These are phyloP conservation scores for Marasmius tenuissimus DNA, from an alignment of 1,284 basidiomycete genomes.

Conservation along the genomic window DNA sequence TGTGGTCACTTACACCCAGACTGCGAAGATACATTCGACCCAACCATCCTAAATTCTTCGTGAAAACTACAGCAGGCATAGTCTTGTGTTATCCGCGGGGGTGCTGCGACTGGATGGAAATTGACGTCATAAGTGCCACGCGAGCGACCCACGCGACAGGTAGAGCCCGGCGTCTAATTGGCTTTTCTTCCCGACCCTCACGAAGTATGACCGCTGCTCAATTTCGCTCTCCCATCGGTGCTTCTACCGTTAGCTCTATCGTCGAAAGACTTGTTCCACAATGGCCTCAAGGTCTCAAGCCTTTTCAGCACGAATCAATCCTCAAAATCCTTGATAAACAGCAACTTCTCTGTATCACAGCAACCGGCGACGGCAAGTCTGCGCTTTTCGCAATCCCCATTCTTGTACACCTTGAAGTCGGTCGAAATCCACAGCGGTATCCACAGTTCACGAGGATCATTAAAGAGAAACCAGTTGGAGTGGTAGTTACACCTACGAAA, in stretches of 20 bases:
- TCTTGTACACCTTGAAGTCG: not conserved
- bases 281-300: not conserved
- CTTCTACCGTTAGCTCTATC: not conserved
- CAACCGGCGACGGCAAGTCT: not conserved
- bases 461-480: not conserved
- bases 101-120: not conserved
- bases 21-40: not conserved
- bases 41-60: not conserved
- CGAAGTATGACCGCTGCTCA: too few species aligned
- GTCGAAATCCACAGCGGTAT: not conserved
- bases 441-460: not conserved
- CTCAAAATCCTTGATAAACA: not conserved
- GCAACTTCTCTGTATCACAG: not conserved
- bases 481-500: not conserved
- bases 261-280: not conserved
- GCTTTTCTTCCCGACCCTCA: too few species aligned
- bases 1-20: not conserved
- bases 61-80: not conserved
- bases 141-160: not conserved
- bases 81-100: not conserved
- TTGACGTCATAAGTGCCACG: not conserved
- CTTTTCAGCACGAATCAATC: not conserved
- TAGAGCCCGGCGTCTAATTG: too few species aligned
- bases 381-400: not conserved
- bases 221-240: too few species aligned